phyloP scores from a whole-genome alignment of 495 filamentous ascomycete species.

The Hypoxylon perforatum region DNA sequence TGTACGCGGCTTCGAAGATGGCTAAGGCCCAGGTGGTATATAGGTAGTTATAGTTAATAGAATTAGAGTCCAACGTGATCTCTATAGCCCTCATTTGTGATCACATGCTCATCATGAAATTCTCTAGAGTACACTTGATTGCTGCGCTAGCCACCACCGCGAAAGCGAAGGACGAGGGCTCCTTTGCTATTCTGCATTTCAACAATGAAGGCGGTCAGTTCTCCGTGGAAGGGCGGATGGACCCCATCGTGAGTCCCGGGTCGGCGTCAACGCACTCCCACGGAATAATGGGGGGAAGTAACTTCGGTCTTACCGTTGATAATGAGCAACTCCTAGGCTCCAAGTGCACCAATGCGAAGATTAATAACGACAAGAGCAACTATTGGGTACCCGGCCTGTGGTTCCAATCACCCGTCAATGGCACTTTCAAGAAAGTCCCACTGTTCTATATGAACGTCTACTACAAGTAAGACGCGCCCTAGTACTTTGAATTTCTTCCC shows the following conservation, averaged over 20 bases:
- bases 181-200: slow-evolving; percentile 57
- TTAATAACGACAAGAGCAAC: slow-evolving; percentile 73
- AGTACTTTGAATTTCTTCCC: not conserved
- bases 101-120: slow-evolving; percentile 28
- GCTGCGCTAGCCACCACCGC: slow-evolving; percentile 41
- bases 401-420: slow-evolving; percentile 67
- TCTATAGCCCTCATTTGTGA: not conserved
- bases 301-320: slow-evolving; percentile 70
- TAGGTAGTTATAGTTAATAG: slow-evolving; percentile 6
- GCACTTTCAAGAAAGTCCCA: slow-evolving; percentile 71
- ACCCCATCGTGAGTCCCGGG: slow-evolving; percentile 72
- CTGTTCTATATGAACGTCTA: slow-evolving; percentile 70
- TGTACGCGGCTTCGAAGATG: not conserved
- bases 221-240: slow-evolving; percentile 63
- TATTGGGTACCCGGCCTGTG: slow-evolving; percentile 81
- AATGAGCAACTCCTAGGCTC: slow-evolving; percentile 67
- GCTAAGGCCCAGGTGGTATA: slow-evolving; percentile 2
- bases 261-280: slow-evolving; percentile 68
- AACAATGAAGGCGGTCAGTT: slow-evolving; percentile 54
- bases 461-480: slow-evolving; percentile 64
- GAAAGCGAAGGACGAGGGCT: slow-evolving; percentile 44
- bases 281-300: slow-evolving; percentile 74
- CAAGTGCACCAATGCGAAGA: slow-evolving; percentile 70
- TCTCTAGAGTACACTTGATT: slow-evolving; percentile 14
- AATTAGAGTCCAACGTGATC: not conserved